A percentile compares a stretch with the other conserved stretches of the same genome.
phyloP scores from a whole-genome alignment of 768 basidiomycete genomes.

The Paxillus ammoniavirescens region DNA sequence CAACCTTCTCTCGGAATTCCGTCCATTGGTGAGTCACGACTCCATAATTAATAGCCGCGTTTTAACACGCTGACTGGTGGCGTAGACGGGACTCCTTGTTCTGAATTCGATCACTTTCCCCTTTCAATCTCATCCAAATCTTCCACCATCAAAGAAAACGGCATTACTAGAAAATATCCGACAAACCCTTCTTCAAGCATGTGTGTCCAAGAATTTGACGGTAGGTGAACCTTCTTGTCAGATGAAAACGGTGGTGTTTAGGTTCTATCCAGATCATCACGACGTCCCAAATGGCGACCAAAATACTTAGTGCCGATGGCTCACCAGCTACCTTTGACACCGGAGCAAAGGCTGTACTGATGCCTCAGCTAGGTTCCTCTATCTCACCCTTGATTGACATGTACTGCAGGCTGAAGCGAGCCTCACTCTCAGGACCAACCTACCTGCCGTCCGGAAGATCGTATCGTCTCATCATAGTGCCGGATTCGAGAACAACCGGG shows the following conservation, averaged over 20 bases:
- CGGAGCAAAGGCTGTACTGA: conserved; percentile 59
- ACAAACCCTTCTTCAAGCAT: conserved; percentile 49
- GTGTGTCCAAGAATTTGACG: conserved; percentile 46
- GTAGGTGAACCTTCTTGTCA: conserved; percentile 32
- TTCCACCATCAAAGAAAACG: conserved; percentile 39
- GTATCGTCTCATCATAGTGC: conserved; percentile 42
- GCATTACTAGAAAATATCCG: conserved; percentile 52
- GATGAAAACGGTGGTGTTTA: conserved; percentile 4
- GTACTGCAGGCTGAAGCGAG: conserved; percentile 5
- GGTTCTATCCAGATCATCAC: conserved; percentile 43
- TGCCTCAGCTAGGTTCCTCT: conserved; percentile 59
- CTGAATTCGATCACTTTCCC: conserved; percentile 67
- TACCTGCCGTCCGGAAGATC: conserved; percentile 46
- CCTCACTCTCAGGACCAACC: conserved; percentile 24
- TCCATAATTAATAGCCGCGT: conserved; percentile 9
- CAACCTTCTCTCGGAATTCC: conserved; percentile 48
- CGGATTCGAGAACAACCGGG: conserved; percentile 40
- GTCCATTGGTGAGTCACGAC: conserved; percentile 43
- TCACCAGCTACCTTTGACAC: conserved; percentile 64
- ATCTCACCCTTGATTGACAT: conserved; percentile 3
- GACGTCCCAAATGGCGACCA: conserved; percentile 71
- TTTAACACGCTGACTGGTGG: conserved; percentile 11
- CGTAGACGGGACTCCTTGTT: conserved; percentile 58
- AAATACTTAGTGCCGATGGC: conserved; percentile 63
- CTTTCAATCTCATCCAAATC: conserved; percentile 49